phyloP scores from a whole-genome alignment of 225 moss, liverwort and hornwort species.

The Rhytidiadelphus loreus region DNA sequence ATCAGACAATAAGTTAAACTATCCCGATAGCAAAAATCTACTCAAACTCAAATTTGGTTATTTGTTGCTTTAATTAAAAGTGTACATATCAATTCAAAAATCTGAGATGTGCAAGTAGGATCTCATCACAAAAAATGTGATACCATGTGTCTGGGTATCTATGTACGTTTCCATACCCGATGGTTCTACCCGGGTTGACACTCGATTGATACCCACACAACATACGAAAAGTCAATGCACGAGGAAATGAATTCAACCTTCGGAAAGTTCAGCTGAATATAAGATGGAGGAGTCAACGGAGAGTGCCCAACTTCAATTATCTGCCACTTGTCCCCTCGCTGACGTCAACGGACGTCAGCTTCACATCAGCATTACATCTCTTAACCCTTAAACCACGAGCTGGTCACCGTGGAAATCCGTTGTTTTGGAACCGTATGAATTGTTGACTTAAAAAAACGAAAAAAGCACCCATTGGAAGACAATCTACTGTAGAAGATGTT shows the following conservation, averaged over 20 bases:
- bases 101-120: background rate
- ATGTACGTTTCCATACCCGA: background rate
- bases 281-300: background rate
- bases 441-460: too few relatives aligned
- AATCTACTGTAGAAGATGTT: too few relatives aligned
- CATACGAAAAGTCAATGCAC: rapidly evolving
- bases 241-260: too few relatives aligned
- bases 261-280: background rate
- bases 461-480: too few relatives aligned
- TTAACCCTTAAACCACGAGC: too few relatives aligned
- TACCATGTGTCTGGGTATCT: background rate
- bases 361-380: background rate
- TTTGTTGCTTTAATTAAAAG: background rate
- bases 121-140: background rate
- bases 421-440: too few relatives aligned
- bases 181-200: background rate
- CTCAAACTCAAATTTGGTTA: too few relatives aligned
- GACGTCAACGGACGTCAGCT: background rate
- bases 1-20: too few relatives aligned
- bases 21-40: too few relatives aligned
- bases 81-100: background rate
- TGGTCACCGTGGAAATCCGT: too few relatives aligned
- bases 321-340: too few relatives aligned
- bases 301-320: background rate
- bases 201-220: background rate